Conservation (phyloP, 345 rosid species). For the Triadica sebifera region DNA sequence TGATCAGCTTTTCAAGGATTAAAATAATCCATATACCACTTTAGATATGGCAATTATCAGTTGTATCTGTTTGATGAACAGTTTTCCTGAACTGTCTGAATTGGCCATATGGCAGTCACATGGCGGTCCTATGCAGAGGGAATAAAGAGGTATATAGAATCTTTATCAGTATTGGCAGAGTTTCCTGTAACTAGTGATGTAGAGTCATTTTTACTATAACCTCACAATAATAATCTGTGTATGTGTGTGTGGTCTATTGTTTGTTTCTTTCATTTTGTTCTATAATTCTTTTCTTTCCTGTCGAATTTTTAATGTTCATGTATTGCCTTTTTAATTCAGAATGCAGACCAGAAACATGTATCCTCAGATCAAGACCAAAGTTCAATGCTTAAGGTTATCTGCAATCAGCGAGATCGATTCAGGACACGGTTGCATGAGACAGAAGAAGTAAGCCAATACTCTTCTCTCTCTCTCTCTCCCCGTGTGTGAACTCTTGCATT, state of each 20-base stretch:
- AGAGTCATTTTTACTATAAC: too few species aligned
- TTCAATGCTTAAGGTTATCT: conserved; percentile 97
- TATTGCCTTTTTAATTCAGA: conserved; percentile 39
- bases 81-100: neutral
- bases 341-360: conserved; percentile 62
- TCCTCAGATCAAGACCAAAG: conserved; percentile 86
- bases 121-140: neutral
- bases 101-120: neutral
- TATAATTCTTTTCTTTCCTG: conserved; percentile 12
- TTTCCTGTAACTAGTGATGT: too few species aligned
- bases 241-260: neutral
- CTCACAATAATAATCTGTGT: neutral
- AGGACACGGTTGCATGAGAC: conserved; percentile 79
- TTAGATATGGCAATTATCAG: neutral
- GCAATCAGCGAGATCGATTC: conserved; percentile 92
- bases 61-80: neutral
- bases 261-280: neutral
- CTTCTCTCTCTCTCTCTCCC: neutral
- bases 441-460: conserved; percentile 62
- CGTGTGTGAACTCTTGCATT: neutral
- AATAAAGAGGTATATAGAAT: neutral
- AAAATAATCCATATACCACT: neutral
- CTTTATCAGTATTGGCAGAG: neutral
- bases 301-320: neutral
- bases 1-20: neutral